Conservation (phyloP, 306 rosid species). For the Quercus suber region DNA sequence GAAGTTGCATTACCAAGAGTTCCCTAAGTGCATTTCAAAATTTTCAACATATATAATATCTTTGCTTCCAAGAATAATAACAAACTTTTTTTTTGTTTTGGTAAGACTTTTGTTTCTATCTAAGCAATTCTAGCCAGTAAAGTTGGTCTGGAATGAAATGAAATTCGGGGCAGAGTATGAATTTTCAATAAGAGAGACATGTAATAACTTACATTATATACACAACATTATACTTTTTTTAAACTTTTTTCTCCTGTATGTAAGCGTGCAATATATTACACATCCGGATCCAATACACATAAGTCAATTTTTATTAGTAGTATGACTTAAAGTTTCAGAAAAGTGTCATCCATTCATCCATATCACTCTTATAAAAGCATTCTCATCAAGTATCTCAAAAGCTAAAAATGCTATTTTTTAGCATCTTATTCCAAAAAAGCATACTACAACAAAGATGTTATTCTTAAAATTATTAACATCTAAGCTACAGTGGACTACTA, state of each 20-base stretch:
- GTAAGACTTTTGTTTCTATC: background rate
- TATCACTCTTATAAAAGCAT: too few relatives aligned
- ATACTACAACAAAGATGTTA: too few relatives aligned
- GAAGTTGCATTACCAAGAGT: slow-evolving; percentile 32
- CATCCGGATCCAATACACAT: too few relatives aligned
- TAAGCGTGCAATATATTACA: too few relatives aligned
- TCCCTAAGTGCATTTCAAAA: background rate
- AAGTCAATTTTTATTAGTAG: too few relatives aligned
- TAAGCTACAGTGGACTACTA: too few relatives aligned
- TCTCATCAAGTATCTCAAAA: too few relatives aligned
- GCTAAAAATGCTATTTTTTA: too few relatives aligned
- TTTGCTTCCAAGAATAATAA: slow-evolving; percentile 23
- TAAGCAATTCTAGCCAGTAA: background rate
- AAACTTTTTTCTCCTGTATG: background rate
- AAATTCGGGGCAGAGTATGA: background rate
- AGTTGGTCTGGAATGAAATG: background rate
- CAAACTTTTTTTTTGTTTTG: background rate
- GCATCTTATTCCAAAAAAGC: too few relatives aligned
- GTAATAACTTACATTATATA: slow-evolving; percentile 16
- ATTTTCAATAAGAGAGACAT: slow-evolving; percentile 1
- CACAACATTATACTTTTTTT: background rate
- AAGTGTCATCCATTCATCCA: too few relatives aligned
- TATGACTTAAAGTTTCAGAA: too few relatives aligned
- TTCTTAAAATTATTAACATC: too few relatives aligned
- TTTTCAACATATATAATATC: background rate